Base-by-base conservation (phyloP, 2,329 filamentous ascomycete species). In the Juglanconis juglandina region DNA sequence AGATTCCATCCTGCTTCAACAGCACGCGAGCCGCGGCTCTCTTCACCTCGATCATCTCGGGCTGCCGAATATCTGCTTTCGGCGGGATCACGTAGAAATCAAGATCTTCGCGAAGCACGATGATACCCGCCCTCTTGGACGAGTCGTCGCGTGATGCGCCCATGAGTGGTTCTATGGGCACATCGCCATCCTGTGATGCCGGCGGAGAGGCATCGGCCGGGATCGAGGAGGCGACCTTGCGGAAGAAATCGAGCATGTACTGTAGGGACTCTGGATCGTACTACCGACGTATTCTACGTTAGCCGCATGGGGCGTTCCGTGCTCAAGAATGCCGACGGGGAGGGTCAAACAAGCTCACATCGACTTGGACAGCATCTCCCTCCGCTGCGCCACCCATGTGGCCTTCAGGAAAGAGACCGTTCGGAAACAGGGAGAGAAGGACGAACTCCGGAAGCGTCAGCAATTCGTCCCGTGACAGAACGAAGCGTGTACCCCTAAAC, bases 201-300 rank as follows among this genome's bases (percentile, higher is more conserved):
- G 82, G 85, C 39, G 88, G 86, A 56, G 90, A 91, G 35, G 84
- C 79, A 64, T 91, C 87, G 47, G 86, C 83, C 9, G 91, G 92
- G 67, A 99, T 98, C n/a, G 93, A 95, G 76, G 97, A 92, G 57
- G 95, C 95, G 65, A 99, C 94, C 66, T 88, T 88, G 66, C 95
- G 90, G 81, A 99, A 99, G 77, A 99, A 99, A 70, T 97, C 94
- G 66, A 99, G 86, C 95, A 99, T 99, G 79, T 98, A 99, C 77
- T 98, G 92, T 58, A 99, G 85, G 52, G 94, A 98, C 56, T 88
- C 88, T 32, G 95, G 94, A 75, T 99, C 95, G 78, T 98, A 99
- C 95, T 99, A 78, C 68, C 76, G 1, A 50, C 65, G 35, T 66
- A 11, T 34, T 6, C 13, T 30, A 7, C n/a, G 34, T 58, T 14